phyloP scores from a whole-genome alignment of 306 rosid species.

The Trifolium dubium region DNA sequence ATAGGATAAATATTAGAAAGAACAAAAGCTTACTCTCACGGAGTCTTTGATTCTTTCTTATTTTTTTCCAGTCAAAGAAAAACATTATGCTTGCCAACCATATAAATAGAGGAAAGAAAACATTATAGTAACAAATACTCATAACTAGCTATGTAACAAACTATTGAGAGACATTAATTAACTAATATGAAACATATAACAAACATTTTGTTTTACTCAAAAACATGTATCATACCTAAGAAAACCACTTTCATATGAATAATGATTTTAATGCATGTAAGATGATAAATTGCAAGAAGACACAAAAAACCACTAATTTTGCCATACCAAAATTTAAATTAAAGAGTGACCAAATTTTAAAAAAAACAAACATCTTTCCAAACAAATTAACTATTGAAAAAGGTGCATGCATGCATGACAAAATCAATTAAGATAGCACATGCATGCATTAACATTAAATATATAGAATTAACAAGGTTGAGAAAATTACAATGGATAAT shows the following conservation, averaged over 20 bases:
- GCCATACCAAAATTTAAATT: background rate
- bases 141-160: constrained; percentile 20
- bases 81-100: constrained; percentile 43
- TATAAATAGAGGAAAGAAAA: constrained; percentile 40
- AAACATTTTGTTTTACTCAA: background rate
- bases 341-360: background rate
- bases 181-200: constrained; percentile 39
- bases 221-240: constrained; percentile 42
- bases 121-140: background rate
- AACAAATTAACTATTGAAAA: background rate
- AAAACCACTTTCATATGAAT: constrained; percentile 20
- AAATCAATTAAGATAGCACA: background rate
- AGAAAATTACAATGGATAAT: constrained; percentile 54
- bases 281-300: constrained; percentile 6
- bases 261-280: constrained; percentile 22
- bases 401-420: constrained; percentile 30
- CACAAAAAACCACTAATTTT: background rate
- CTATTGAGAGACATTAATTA: constrained; percentile 12
- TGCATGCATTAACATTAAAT: constrained; percentile 30
- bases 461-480: constrained; percentile 10
- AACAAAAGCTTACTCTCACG: constrained; percentile 45
- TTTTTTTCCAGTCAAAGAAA: constrained; percentile 43
- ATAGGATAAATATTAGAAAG: constrained; percentile 40
- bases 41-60: constrained; percentile 50
- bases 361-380: background rate